Evolutionary conservation across 371 early-diverging fungal species (phyloP).

Genomic region (Zychaea mexicana): DNA sequence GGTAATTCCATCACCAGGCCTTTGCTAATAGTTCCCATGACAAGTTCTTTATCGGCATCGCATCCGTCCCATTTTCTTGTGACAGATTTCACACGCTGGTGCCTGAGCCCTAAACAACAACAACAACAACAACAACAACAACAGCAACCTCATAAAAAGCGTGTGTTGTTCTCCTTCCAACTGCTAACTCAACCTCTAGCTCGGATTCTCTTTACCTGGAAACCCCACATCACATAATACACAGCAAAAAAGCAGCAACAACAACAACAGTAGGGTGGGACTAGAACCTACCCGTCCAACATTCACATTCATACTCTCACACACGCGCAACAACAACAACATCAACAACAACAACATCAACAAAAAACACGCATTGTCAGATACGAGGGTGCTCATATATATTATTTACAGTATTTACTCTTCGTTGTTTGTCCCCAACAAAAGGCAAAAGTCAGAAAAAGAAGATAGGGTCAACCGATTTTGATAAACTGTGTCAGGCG

Average conservation of each 20-base stretch:
- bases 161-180: too few relatives aligned
- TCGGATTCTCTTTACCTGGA: not conserved
- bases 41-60: conserved; percentile 9
- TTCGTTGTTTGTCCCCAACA: conserved; percentile 17
- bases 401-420: not conserved
- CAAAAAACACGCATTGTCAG: conserved; percentile 4
- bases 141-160: too few relatives aligned
- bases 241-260: not conserved
- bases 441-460: conserved; percentile 5
- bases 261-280: not conserved
- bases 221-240: not conserved
- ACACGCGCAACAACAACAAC: not conserved
- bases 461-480: not conserved
- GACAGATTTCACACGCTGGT: conserved; percentile 16
- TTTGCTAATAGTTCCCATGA: conserved; percentile 11
- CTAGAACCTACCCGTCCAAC: too few relatives aligned
- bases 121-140: too few relatives aligned
- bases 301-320: too few relatives aligned
- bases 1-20: conserved; percentile 5
- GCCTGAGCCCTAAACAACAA: conserved; percentile 3
- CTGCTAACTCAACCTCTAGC: too few relatives aligned
- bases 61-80: conserved; percentile 7
- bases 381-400: not conserved
- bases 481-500: conserved; percentile 5
- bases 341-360: not conserved